phyloP scores from a whole-genome alignment of 2,329 filamentous ascomycete genomes.

The Aspergillus pseudoviridinutans region DNA sequence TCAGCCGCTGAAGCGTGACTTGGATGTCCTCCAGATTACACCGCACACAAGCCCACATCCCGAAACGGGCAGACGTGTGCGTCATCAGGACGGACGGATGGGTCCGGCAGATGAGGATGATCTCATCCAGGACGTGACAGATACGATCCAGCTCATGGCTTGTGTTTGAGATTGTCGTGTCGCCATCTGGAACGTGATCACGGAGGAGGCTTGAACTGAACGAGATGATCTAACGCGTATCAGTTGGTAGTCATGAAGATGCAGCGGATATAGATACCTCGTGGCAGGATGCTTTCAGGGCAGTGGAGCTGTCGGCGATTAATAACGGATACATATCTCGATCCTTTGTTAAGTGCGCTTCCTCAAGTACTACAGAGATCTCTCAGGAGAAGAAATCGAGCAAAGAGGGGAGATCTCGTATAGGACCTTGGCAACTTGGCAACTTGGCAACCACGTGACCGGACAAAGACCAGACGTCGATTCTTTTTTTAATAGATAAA shows the following conservation, averaged over 20 bases:
- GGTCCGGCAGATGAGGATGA: not conserved
- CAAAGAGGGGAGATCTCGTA: not conserved
- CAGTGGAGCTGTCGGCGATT: not conserved
- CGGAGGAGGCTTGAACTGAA: not conserved
- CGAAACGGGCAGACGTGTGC: not conserved
- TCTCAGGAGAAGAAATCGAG: too few relatives aligned
- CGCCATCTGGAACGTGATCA: conserved; percentile 1
- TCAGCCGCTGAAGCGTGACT: not conserved
- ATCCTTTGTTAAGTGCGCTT: not conserved
- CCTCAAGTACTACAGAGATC: too few relatives aligned
- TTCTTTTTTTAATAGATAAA: not conserved
- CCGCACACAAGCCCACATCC: not conserved
- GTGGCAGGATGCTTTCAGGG: not conserved
- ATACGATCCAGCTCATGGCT: not conserved
- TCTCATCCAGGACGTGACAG: not conserved
- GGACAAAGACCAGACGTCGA: not conserved
- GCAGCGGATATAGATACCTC: not conserved
- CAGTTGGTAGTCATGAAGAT: not conserved
- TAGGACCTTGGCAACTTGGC: not conserved
- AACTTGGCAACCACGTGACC: not conserved
- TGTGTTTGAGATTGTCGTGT: not conserved
- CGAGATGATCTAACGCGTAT: not conserved
- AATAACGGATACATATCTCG: not conserved
- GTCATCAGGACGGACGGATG: not conserved
- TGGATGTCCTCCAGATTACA: not conserved